Base-by-base conservation (phyloP, 352 stramenopile genomes). In the Phytophthora uliginosa region DNA sequence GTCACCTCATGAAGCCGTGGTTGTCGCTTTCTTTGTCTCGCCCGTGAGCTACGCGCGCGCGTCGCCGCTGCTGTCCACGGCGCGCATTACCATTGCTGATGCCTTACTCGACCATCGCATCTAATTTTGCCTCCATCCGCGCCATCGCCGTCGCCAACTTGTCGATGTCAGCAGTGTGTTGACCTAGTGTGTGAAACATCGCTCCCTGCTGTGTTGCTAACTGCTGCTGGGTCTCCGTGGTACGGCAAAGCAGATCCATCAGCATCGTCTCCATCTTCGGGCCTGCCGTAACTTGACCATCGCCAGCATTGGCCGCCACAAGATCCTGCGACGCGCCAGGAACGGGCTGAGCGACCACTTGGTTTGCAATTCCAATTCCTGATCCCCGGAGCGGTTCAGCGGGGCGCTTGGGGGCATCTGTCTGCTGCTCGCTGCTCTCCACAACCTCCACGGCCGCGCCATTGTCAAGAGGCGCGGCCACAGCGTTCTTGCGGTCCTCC, bases 191-290 rank as follows among this genome's bases (percentile, higher is more conserved):
- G 77, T 96, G 89, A 76, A 96, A 96, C 89, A 96, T 96, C 31
- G 88, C 89, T 76, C 89, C 89, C 76, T 96, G 89, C 69, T 96
- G 89, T 85, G 89, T 95, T 82, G 89, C 89, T 81, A 96, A 85
- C 76, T 96, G 89, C 83, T 96, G 89, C 83, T 96, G 89, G 33
- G 89, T 96, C 74, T 96, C 89, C 59, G 89, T 96, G 53, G 89
- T 96, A 61, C 89, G 89, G 70, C 89, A 96, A 40, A 96, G 74
- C 61, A 96, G 71, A 81, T 96, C 89, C 89, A 96, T 96, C 40
- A 96, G 76, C 89, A 96, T 96, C 65, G 89, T 95, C 66, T 96
- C 89, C 88, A 96, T 95, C 89, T 96, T 96, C 1, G 89, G 89
- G 13, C 89, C 89, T 26, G 88, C 80, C 6, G 88, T 94, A 17